Base-by-base conservation (phyloP, 2,329 filamentous ascomycete species). In the Pseudodiploospora longispora region DNA sequence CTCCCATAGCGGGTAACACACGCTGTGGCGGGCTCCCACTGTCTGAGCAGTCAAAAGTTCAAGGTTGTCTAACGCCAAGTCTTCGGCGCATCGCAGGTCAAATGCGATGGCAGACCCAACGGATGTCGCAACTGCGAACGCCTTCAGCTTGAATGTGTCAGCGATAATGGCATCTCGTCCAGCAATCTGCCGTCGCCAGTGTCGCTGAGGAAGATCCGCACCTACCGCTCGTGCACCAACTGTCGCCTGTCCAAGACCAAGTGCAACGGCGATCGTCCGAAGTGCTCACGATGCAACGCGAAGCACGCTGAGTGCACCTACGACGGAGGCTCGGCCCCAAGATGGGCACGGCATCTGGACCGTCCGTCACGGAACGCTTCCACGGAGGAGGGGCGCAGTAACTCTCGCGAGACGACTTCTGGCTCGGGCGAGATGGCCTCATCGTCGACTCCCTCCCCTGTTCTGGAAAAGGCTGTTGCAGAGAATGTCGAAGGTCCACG, bases 101-200 rank as follows among this genome's bases (percentile, higher is more conserved):
- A 66, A 56, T 67, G 64, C 50, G 64, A 67, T 47, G 64, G 63
- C 38, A 60, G 64, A n/a, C 63, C 63, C 34, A 59, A 66, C 52
- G 64, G 64, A 51, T 67, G 64, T 54, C 63, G 64, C 53, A 67
- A 67, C 52, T 67, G 64, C 50, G 64, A 67, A 54, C 63, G 64
- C 35, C 64, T 67, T 40, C 64, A 67, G 54, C 62, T 67, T 40
- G 63, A 66, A 44, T 67, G 64, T 47, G 62, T 66, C 42, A 60
- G 58, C 42, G 62, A 65, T 42, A 60, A 64, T 30, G 62, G 61
- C 28, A 51, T 54, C 39, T 53, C 55, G 31, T 47, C 52, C 32
- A 52, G 52, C 42, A 53, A 49, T 12, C 53, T 49, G 30, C 47
- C 55, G 29, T 54, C 59, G 30, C 53, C 60, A 7, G 52, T 59